Evolutionary conservation across 371 early-diverging fungal species (phyloP).

Genomic region (Mucor lusitanicus): DNA sequence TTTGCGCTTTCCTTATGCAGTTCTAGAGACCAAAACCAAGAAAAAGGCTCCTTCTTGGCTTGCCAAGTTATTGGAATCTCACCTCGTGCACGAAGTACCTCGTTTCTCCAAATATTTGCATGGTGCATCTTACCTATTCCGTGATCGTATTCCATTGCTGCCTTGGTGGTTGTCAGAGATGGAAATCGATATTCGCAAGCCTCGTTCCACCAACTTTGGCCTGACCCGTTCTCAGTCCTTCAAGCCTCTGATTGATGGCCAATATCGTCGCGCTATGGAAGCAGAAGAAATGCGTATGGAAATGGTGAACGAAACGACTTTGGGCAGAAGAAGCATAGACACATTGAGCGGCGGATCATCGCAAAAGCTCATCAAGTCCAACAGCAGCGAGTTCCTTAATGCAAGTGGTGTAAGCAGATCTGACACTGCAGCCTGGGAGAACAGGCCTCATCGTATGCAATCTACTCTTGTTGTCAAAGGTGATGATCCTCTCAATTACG

Average conservation of each 20-base stretch:
- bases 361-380: neutral
- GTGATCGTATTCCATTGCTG: conserved; percentile 81
- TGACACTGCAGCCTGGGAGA: conserved; percentile 8
- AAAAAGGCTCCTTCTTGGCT: conserved; percentile 96
- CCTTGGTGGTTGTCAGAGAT: conserved; percentile 99
- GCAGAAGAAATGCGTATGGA: conserved; percentile 30
- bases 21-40: conserved; percentile 97
- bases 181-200: conserved; percentile 86
- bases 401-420: neutral
- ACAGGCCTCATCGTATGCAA: conserved; percentile 29
- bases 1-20: conserved; percentile 94
- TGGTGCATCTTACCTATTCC: conserved; percentile 90
- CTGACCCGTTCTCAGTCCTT: conserved; percentile 46
- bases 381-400: neutral
- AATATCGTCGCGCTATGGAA: conserved; percentile 45
- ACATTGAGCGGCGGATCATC: neutral
- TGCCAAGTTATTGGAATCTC: conserved; percentile 79
- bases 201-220: conserved; percentile 57
- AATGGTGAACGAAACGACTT: conserved; percentile 7
- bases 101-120: conserved; percentile 99
- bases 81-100: conserved; percentile 96
- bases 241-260: conserved; percentile 52
- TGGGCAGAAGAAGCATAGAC: conserved; percentile 1
- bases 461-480: conserved; percentile 22
- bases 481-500: conserved; percentile 29